Evolutionary conservation across 2,329 filamentous ascomycete species (phyloP).

Genomic region (Trematosphaeria pertusa): DNA sequence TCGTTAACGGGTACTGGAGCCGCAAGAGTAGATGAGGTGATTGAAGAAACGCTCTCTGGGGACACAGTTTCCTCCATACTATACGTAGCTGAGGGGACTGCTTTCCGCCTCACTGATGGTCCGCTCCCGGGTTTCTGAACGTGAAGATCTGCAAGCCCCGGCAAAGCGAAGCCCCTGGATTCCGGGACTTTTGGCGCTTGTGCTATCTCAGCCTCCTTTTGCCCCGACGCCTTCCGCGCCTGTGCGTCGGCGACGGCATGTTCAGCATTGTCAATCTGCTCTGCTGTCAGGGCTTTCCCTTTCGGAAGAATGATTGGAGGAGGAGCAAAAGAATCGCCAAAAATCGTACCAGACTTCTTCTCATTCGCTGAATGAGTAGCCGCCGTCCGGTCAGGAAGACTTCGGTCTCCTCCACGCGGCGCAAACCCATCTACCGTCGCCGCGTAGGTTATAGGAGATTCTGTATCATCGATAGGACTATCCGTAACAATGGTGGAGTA

Average conservation of each 20-base stretch:
- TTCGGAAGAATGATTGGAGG: constrained; percentile 51
- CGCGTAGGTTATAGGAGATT: constrained; percentile 49
- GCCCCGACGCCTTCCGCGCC: constrained; percentile 11
- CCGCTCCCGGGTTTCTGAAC: constrained; percentile 9
- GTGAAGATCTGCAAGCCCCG: constrained; percentile 26
- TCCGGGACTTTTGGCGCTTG: constrained; percentile 14
- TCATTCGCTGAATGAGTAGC: constrained; percentile 30
- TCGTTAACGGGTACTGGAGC: constrained; percentile 17
- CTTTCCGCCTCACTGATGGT: constrained; percentile 24
- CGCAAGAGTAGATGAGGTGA: constrained; percentile 17
- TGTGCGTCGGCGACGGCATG: constrained; percentile 26
- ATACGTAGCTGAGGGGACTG: constrained; percentile 15
- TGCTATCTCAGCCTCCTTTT: constrained; percentile 13
- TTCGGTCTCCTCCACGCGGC: constrained; percentile 26
- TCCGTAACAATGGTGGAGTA: constrained; percentile 55
- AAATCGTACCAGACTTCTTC: constrained; percentile 48
- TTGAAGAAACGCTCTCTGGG: constrained; percentile 24
- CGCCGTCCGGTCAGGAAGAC: neutral
- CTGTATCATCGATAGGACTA: constrained; percentile 39
- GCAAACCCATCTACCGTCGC: constrained; percentile 51
- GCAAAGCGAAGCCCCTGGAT: constrained; percentile 22
- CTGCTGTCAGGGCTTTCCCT: constrained; percentile 53
- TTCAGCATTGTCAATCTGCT: constrained; percentile 50
- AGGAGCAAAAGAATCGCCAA: constrained; percentile 36
- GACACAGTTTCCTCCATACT: constrained; percentile 21